A percentile compares a stretch with the other conserved stretches of the same genome.
These are phyloP conservation scores for Wilcoxina mikolae DNA, from an alignment of 495 filamentous ascomycete species.

Conservation along the genomic window DNA sequence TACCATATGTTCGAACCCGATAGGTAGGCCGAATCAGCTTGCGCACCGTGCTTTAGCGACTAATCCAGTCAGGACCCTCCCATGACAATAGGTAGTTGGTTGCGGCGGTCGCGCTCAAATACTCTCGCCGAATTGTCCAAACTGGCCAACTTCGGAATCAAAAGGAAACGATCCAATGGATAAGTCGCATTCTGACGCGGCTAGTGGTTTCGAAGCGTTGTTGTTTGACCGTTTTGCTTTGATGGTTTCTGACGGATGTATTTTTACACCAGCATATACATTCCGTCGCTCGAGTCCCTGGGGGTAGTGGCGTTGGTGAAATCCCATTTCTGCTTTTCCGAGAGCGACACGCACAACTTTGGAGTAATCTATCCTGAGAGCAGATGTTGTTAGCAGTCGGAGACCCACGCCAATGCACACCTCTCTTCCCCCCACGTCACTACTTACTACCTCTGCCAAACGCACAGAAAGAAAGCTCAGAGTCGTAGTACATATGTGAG, in stretches of 20 bases:
- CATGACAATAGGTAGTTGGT: background rate
- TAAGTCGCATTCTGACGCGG: background rate
- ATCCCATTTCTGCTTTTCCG: constrained; percentile 9
- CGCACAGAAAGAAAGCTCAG: constrained; percentile 3
- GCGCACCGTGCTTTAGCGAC: constrained; percentile 1
- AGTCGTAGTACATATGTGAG: background rate
- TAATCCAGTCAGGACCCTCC: background rate
- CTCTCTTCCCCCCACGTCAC: constrained; percentile 5
- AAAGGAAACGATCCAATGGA: background rate
- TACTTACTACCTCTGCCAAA: constrained; percentile 1
- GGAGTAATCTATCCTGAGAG: constrained; percentile 4
- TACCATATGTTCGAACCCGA: constrained; percentile 8
- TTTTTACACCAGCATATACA: constrained; percentile 1
- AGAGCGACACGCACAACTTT: constrained; percentile 8
- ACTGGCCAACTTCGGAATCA: background rate
- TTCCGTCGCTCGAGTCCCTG: background rate
- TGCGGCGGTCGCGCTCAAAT: background rate
- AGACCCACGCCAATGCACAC: constrained; percentile 4
- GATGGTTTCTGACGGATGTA: background rate
- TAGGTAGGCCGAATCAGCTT: constrained; percentile 1
- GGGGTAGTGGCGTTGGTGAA: background rate
- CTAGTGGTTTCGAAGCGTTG: background rate
- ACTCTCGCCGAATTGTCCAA: background rate
- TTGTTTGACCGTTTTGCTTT: background rate
- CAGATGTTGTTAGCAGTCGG: background rate